Evolutionary conservation across 1,139 yeast genomes (phyloP), one percentile per base, ranked within the genome.

Genomic region (Geotrichum bryndzae): DNA sequence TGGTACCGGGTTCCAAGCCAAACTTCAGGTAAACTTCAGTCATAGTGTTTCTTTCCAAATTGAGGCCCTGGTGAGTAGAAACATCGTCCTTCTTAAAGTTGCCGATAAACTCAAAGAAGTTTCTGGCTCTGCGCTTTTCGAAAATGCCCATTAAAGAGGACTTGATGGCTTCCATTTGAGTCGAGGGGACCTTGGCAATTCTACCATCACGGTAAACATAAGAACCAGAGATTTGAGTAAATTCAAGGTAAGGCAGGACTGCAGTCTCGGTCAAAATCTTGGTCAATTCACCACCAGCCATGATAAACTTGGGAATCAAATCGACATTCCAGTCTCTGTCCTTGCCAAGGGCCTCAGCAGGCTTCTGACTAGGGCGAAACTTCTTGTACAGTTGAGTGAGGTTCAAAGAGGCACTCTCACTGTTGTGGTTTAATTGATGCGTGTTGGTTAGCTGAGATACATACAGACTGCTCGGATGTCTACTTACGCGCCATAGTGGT

Each of bases 281-380:
- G 69, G 98, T 92, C 77, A 94, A 83, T 74, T 94, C 99, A 52
- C 99, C 99, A 71, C 91, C 90, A 63, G 98, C 95, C 99, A 94
- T 95, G 70, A 95, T 80, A 70, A 94, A 94, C 79, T 94, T 94
- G 58, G 99, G 99, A 70, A 94, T 91, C 78, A 94, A 81, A 73
- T 94, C 99, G 62, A 94, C 92, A 75, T 96, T 91, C 98, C 99
- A 94, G 75, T 94, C 99, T 68, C 99, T 84, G 72, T 91, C 97
- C 69, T 96, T 84, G 57, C 99, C 99, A 63, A 86, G 82, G 51
- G 79, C 81, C 65, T 86, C 89, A 23, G 95, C 90, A 65, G 84
- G 82, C 68, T 87, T 89, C 54, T 67, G 69, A 31, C 64, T 62
- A 25, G 80, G 79, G 45, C 81, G 76, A 73, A 77, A 79, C 72